These are phyloP conservation scores for Yamadazyma endophytica DNA, from an alignment of 805 yeast species.

Conservation along the genomic window DNA sequence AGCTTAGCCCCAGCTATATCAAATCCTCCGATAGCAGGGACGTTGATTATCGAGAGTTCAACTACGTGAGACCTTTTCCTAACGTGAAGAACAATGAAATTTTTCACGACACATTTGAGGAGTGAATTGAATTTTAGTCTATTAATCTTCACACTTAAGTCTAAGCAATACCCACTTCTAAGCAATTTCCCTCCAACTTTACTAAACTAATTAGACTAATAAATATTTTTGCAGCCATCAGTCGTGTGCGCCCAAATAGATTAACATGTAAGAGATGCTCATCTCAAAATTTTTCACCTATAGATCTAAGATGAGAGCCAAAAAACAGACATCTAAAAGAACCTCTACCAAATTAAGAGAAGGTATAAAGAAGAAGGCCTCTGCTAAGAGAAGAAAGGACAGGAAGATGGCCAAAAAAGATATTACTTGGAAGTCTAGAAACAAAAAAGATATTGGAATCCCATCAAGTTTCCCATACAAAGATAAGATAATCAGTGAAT, in stretches of 20 bases:
- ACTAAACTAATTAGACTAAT: background rate
- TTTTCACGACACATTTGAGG: too few relatives aligned
- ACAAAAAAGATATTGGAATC: conserved; percentile 87
- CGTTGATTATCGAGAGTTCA: too few relatives aligned
- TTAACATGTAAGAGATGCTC: background rate
- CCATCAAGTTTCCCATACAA: conserved; percentile 95
- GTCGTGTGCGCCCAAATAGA: background rate
- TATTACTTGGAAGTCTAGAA: conserved; percentile 86
- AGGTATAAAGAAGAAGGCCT: conserved; percentile 93
- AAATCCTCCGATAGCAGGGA: too few relatives aligned
- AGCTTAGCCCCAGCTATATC: too few relatives aligned
- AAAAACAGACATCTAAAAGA: conserved; percentile 79
- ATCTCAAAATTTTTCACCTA: conserved; percentile 5
- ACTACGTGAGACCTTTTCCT: too few relatives aligned
- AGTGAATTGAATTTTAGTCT: too few relatives aligned
- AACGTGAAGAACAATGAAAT: too few relatives aligned
- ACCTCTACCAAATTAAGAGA: conserved; percentile 89
- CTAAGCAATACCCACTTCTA: too few relatives aligned
- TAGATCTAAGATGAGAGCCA: conserved; percentile 48
- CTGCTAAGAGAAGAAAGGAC: conserved; percentile 86
- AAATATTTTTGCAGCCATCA: background rate
- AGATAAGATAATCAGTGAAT: conserved; percentile 69
- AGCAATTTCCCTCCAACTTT: too few relatives aligned
- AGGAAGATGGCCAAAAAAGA: conserved; percentile 81
- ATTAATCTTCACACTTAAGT: too few relatives aligned